These are phyloP conservation scores for Linaria vulgaris DNA, from an alignment of 257 asterid genomes.

Conservation along the genomic window DNA sequence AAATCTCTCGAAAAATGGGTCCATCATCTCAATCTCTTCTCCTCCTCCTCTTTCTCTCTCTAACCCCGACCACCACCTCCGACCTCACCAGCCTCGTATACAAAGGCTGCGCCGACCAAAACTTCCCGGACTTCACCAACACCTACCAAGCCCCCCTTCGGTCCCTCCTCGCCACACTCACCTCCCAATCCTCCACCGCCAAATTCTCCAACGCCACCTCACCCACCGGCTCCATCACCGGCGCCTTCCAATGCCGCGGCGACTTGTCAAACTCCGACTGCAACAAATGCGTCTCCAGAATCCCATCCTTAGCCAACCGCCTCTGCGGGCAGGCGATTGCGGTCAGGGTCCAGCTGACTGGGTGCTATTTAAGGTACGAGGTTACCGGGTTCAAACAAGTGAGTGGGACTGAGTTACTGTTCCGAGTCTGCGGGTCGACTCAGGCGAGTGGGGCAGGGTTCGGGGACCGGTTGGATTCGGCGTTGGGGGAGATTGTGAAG, in stretches of 20 bases:
- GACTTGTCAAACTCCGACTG: slow-evolving; percentile 64
- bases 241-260: slow-evolving; percentile 78
- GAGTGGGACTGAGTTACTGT: slow-evolving; percentile 54
- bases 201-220: slow-evolving; percentile 65
- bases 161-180: slow-evolving; percentile 39
- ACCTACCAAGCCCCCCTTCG: slow-evolving; percentile 43
- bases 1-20: slow-evolving; percentile 37
- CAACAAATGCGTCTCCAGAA: slow-evolving; percentile 42
- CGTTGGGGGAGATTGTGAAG: slow-evolving; percentile 58
- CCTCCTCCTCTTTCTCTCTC: slow-evolving; percentile 13
- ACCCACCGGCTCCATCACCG: slow-evolving; percentile 47
- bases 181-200: slow-evolving; percentile 55
- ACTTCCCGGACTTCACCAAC: slow-evolving; percentile 48
- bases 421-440: slow-evolving; percentile 61
- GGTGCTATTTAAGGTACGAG: slow-evolving; percentile 67
- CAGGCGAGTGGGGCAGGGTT: slow-evolving; percentile 70
- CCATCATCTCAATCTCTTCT: slow-evolving; percentile 32
- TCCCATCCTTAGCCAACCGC: slow-evolving; percentile 35
- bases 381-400: slow-evolving; percentile 48
- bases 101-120: slow-evolving; percentile 87
- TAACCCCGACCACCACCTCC: slow-evolving; percentile 22
- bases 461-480: slow-evolving; percentile 50
- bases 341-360: slow-evolving; percentile 59
- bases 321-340: slow-evolving; percentile 65
- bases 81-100: slow-evolving; percentile 54